phyloP scores from a whole-genome alignment of 805 yeast genomes.

The Candida coleopterorum region DNA sequence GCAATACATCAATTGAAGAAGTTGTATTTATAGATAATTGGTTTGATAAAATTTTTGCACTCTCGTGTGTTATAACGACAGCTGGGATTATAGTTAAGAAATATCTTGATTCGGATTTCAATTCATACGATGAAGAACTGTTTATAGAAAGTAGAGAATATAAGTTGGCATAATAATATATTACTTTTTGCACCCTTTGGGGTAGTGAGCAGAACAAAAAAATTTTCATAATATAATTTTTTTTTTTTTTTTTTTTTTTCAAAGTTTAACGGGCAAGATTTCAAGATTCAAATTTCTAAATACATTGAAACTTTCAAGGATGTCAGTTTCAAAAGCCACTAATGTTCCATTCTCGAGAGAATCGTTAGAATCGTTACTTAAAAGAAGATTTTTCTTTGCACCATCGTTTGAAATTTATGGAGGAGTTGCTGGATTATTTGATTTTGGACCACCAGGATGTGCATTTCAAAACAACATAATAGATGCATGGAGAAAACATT shows the following conservation, averaged over 20 bases:
- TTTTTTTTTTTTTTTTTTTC: no score
- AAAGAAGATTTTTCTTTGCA: slow-evolving; percentile 94
- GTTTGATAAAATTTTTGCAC: slow-evolving; percentile 49
- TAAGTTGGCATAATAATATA: slow-evolving; percentile 8
- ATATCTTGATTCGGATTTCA: slow-evolving; percentile 14
- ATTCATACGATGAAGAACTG: slow-evolving; percentile 30
- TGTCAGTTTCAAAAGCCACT: slow-evolving; percentile 11
- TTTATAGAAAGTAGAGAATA: slow-evolving; percentile 20
- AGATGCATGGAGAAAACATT: slow-evolving; percentile 97
- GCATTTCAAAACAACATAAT: slow-evolving; percentile 94
- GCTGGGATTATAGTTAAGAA: slow-evolving; percentile 19
- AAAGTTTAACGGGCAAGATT: slow-evolving; percentile 4
- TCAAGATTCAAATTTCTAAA: not conserved
- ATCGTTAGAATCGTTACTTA: slow-evolving; percentile 80
- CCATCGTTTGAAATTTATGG: slow-evolving; percentile 98
- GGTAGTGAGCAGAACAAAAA: slow-evolving; percentile 2
- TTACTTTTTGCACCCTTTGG: not conserved
- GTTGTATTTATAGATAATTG: slow-evolving; percentile 46
- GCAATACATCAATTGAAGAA: slow-evolving; percentile 23
- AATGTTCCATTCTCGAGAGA: slow-evolving; percentile 69
- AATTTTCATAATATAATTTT: slow-evolving; percentile 5
- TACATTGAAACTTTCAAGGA: slow-evolving; percentile 1
- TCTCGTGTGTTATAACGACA: slow-evolving; percentile 34
- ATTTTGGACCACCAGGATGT: slow-evolving; percentile 99
- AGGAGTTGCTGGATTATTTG: slow-evolving; percentile 96